phyloP scores from a whole-genome alignment of 1,284 basidiomycete species.

The Dichomitus squalens region DNA sequence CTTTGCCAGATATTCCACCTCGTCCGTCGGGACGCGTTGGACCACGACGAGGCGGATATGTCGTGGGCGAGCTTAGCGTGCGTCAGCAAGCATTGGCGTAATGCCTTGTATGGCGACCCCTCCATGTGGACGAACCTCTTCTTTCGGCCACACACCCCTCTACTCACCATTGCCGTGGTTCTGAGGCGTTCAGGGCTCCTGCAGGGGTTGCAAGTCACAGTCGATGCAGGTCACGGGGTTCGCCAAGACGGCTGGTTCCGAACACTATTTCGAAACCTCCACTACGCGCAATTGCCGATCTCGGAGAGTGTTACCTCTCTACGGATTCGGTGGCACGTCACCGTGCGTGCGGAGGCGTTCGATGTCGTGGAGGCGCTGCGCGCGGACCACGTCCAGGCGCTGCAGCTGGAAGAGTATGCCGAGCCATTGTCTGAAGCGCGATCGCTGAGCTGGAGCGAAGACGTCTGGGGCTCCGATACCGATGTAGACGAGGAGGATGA shows the following conservation, averaged over 20 bases:
- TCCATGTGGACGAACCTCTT: background rate
- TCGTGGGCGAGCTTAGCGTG: background rate
- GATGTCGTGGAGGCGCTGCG: background rate
- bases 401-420: too few relatives aligned
- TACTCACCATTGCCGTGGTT: background rate
- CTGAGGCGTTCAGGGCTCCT: background rate
- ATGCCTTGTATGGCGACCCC: background rate
- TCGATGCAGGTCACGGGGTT: background rate
- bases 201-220: background rate
- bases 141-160: background rate
- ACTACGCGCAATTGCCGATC: too few relatives aligned
- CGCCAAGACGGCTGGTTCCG: too few relatives aligned
- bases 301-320: background rate
- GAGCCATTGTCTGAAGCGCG: too few relatives aligned
- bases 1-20: background rate
- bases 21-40: background rate
- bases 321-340: background rate
- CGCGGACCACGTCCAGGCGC: background rate
- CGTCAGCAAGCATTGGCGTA: background rate
- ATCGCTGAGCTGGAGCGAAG: too few relatives aligned
- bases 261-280: too few relatives aligned
- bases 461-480: too few relatives aligned
- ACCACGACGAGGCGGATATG: background rate
- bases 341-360: background rate
- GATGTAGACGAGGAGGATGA: background rate